Conservation (phyloP, 2,329 filamentous ascomycete species). For the Sporothrix protearum region DNA sequence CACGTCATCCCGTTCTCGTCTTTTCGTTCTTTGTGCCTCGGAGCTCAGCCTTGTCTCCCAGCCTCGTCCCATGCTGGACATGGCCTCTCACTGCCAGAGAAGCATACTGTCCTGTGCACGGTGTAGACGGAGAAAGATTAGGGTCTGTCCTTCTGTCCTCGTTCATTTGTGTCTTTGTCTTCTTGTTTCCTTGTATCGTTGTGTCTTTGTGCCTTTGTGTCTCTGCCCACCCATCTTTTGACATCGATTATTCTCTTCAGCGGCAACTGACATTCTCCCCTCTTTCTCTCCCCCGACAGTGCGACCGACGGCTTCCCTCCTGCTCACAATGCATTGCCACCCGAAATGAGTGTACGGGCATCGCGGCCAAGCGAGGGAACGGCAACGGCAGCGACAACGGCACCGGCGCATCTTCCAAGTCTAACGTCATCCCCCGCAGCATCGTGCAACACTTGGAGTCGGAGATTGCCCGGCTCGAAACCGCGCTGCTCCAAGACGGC, state of each 20-base stretch:
- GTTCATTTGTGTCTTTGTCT: no score
- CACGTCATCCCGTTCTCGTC: neutral
- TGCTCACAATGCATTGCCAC: slow-evolving; percentile 33
- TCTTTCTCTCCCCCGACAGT: no score
- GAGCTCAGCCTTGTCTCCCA: neutral
- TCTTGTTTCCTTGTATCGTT: no score
- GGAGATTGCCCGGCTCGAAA: slow-evolving; percentile 36
- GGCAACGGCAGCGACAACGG: slow-evolving; percentile 24
- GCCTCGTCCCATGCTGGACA: no score
- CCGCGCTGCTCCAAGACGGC: slow-evolving; percentile 33
- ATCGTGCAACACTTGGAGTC: slow-evolving; percentile 37
- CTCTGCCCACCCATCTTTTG: no score
- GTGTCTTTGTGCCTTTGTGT: no score
- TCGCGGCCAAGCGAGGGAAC: no score
- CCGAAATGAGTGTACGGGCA: slow-evolving; percentile 33
- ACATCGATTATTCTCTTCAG: no score
- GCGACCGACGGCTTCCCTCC: slow-evolving; percentile 30
- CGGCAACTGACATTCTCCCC: no score
- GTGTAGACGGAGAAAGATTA: slow-evolving; percentile 27
- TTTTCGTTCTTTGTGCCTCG: neutral
- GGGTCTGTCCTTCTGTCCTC: slow-evolving; percentile 20
- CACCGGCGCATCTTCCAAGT: no score
- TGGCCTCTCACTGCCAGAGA: slow-evolving; percentile 25
- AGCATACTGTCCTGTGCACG: slow-evolving; percentile 28
- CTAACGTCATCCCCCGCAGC: slow-evolving; percentile 35